Conservation (phyloP, 768 basidiomycete species). For the Auricularia sp. region DNA sequence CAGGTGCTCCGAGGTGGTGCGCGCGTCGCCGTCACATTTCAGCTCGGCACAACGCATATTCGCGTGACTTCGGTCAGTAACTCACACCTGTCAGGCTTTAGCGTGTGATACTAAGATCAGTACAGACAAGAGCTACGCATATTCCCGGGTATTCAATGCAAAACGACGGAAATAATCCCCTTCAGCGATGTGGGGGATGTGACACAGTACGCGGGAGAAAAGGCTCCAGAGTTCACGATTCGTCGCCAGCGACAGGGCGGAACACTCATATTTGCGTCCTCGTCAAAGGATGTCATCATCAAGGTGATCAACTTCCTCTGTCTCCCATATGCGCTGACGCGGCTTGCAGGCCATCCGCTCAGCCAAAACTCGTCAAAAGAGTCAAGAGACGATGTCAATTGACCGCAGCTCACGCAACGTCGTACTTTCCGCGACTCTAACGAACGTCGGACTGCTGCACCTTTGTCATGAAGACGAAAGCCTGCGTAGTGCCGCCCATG, state of each 20-base stretch:
- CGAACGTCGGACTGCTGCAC: constrained; percentile 80
- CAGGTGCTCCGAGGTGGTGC: constrained; percentile 57
- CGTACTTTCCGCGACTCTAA: constrained; percentile 73
- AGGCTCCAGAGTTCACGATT: constrained; percentile 68
- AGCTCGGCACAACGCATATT: constrained; percentile 59
- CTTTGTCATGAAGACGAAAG: constrained; percentile 64
- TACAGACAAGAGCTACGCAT: constrained; percentile 55
- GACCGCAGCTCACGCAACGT: constrained; percentile 70
- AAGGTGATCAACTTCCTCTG: constrained; percentile 31
- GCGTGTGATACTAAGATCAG: constrained; percentile 21
- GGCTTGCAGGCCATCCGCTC: constrained; percentile 49
- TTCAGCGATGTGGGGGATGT: constrained; percentile 78
- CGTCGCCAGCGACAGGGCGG: constrained; percentile 59
- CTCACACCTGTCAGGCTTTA: background rate
- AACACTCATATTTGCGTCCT: constrained; percentile 69
- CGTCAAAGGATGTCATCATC: constrained; percentile 57
- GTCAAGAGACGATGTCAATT: constrained; percentile 33
- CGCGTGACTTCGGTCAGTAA: constrained; percentile 61
- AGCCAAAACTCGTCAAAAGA: constrained; percentile 60
- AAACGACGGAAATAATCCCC: constrained; percentile 73
- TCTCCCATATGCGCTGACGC: background rate
- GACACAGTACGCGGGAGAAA: constrained; percentile 66
- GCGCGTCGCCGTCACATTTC: constrained; percentile 61
- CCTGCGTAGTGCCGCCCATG: constrained; percentile 69
- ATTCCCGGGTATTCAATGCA: constrained; percentile 56